Evolutionary conservation across 2,329 filamentous ascomycete genomes (phyloP).

Genomic region (Botrytis sinoallii): DNA sequence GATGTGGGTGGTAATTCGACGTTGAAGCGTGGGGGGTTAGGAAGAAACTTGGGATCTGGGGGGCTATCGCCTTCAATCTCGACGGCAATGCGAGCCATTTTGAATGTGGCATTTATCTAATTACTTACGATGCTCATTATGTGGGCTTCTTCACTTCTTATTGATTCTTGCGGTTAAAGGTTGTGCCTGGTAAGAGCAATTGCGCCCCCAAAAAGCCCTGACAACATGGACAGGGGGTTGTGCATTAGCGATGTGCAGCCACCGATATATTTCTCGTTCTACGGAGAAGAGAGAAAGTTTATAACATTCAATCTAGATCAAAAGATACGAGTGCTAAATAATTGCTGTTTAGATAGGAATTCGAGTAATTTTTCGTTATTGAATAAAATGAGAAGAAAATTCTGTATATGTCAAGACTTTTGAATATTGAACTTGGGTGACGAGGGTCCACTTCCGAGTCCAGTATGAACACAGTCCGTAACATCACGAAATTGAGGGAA

Average conservation of each 20-base stretch:
- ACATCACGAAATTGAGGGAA: background rate
- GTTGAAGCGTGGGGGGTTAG: background rate
- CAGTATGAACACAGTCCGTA: background rate
- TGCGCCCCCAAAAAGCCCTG: background rate
- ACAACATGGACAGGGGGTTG: background rate
- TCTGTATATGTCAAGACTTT: background rate
- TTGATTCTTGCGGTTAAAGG: background rate
- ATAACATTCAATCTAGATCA: background rate
- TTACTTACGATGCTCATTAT: background rate
- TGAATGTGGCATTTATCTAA: background rate
- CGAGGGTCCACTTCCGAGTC: background rate
- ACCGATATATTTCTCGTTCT: background rate
- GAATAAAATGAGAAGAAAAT: background rate
- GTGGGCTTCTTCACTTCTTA: background rate
- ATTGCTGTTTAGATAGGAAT: background rate
- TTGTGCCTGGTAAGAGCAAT: background rate
- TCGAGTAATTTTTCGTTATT: accelerated
- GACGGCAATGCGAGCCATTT: background rate
- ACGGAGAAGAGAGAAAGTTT: background rate
- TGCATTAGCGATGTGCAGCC: slow-evolving; percentile 7
- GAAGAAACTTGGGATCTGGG: background rate
- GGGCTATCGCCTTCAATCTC: background rate
- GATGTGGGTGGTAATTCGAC: background rate
- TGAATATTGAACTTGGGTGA: background rate
- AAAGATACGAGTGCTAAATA: background rate